These are phyloP conservation scores for Leucogyrophana mollusca DNA, from an alignment of 768 basidiomycete genomes.

Conservation along the genomic window DNA sequence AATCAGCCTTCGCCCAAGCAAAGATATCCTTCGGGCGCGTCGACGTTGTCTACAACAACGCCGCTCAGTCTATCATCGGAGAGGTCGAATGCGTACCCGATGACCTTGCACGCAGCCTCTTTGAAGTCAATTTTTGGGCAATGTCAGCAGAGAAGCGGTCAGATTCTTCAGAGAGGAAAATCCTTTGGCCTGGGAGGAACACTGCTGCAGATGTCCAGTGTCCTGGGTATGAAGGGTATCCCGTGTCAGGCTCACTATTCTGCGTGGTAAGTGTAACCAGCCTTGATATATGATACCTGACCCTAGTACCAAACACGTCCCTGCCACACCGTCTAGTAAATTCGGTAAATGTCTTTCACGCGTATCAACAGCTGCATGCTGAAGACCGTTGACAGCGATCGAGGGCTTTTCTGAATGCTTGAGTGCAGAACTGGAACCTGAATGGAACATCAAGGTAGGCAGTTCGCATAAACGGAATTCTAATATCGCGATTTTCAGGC, in stretches of 20 bases:
- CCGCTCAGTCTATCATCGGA: constrained; percentile 18
- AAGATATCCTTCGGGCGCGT: constrained; percentile 26
- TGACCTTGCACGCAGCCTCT: constrained; percentile 24
- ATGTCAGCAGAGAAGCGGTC: constrained; percentile 24
- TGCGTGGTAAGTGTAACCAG: no score
- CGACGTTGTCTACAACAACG: constrained; percentile 35
- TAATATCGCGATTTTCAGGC: no score
- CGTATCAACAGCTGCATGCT: constrained; percentile 12
- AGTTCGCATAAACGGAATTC: no score
- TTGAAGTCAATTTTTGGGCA: constrained; percentile 35
- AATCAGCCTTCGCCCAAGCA: constrained; percentile 16
- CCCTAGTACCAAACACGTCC: no score
- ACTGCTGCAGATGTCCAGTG: no score
- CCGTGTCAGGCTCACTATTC: no score
- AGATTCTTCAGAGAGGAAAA: constrained; percentile 30
- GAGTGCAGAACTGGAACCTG: constrained; percentile 17
- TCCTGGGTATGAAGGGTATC: no score
- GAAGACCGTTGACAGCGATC: constrained; percentile 22
- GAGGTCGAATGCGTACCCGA: no score
- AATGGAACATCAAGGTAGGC: constrained; percentile 29
- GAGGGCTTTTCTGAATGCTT: constrained; percentile 25
- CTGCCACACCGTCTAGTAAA: no score
- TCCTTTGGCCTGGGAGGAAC: no score
- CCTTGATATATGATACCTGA: no score
- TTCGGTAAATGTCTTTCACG: constrained; percentile 17